A percentile compares a stretch with the other conserved stretches of the same genome.
phyloP scores from a whole-genome alignment of 768 basidiomycete species.

The Termitomyces heimii region DNA sequence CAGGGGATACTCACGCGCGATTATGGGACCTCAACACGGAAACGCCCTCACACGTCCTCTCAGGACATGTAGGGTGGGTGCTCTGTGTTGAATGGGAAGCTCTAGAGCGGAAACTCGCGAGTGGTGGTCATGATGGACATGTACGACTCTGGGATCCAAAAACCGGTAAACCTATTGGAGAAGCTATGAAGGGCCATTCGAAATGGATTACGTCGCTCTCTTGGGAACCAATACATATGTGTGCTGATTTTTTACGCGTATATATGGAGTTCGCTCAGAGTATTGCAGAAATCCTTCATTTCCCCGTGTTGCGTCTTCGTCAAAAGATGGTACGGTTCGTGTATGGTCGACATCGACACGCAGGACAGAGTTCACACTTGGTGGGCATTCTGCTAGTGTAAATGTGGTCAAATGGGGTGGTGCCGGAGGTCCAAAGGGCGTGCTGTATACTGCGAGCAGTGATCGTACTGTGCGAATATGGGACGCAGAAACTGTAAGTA shows the following conservation, averaged over 20 bases:
- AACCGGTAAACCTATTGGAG: slow-evolving; percentile 82
- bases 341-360: slow-evolving; percentile 82
- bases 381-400: slow-evolving; percentile 91
- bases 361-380: slow-evolving; percentile 74
- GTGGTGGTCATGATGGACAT: slow-evolving; percentile 92
- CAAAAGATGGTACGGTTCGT: slow-evolving; percentile 95
- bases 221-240: slow-evolving; percentile 97
- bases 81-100: slow-evolving; percentile 98
- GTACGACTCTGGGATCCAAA: slow-evolving; percentile 93
- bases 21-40: slow-evolving; percentile 95
- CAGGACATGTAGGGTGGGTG: slow-evolving; percentile 94
- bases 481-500: slow-evolving; percentile 71
- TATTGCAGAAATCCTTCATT: slow-evolving; percentile 58
- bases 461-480: slow-evolving; percentile 94
- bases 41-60: slow-evolving; percentile 79
- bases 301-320: slow-evolving; percentile 89
- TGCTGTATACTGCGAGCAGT: slow-evolving; percentile 92
- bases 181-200: slow-evolving; percentile 86
- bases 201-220: slow-evolving; percentile 96
- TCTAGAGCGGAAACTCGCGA: slow-evolving; percentile 83
- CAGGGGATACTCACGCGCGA: slow-evolving; percentile 88
- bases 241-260: slow-evolving; percentile 5
- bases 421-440: slow-evolving; percentile 58
- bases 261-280: not conserved
- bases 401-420: slow-evolving; percentile 98